Conservation (phyloP, 2,329 filamentous ascomycete species). For the Xylariaceae sp. region DNA sequence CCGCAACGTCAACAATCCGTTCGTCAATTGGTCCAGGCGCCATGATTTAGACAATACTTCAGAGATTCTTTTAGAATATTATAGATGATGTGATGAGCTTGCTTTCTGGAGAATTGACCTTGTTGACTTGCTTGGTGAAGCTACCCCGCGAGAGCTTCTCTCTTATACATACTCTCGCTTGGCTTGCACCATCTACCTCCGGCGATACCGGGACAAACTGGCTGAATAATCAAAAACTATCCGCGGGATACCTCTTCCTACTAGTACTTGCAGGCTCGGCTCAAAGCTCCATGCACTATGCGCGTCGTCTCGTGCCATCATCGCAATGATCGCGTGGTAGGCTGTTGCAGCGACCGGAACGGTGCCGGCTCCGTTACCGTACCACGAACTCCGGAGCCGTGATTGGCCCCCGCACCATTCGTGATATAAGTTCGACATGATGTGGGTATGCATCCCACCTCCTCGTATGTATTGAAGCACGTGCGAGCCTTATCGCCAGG, state of each 20-base stretch:
- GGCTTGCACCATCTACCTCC: neutral
- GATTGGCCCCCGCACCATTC: constrained; percentile 30
- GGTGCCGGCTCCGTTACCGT: neutral
- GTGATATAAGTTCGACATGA: constrained; percentile 25
- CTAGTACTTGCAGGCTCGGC: neutral
- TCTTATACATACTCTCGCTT: constrained; percentile 7
- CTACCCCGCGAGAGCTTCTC: constrained; percentile 5
- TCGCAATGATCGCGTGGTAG: constrained; percentile 3
- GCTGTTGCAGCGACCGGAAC: neutral
- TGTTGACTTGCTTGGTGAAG: neutral
- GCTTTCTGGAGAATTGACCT: neutral
- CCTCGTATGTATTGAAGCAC: neutral
- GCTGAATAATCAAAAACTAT: constrained; percentile 21
- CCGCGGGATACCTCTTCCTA: neutral
- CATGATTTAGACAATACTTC: constrained; percentile 42
- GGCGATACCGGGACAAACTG: constrained; percentile 13
- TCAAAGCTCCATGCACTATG: neutral
- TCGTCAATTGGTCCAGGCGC: constrained; percentile 66
- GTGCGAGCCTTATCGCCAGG: constrained; percentile 11
- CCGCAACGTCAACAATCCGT: constrained; percentile 67
- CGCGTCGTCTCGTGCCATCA: constrained; percentile 13
- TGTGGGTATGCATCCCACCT: constrained; percentile 24
- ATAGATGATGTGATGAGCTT: neutral
- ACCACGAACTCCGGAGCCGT: constrained; percentile 1
- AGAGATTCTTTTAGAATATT: neutral